Evolutionary conservation across 352 stramenopile genomes (phyloP), one percentile per base, ranked within the genome.

Genomic region (Phytophthora capsici): DNA sequence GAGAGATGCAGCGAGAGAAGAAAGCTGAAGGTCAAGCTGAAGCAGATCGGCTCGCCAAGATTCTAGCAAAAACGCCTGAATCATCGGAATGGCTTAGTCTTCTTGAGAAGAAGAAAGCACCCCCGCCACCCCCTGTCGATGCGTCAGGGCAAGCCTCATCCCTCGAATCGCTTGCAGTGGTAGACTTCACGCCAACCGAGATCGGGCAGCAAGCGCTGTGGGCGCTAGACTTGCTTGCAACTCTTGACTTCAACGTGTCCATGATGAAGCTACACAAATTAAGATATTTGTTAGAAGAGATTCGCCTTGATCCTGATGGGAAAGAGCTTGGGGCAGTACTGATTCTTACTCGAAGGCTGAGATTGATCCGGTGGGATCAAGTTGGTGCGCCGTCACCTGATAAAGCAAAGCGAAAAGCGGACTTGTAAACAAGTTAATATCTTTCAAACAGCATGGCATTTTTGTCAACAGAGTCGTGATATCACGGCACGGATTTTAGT

Each of bases 251-350:
- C 54, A 92, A 92, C 62, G 74, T 89, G 6, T 79, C 73, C 30
- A 72, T 81, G 66, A 92, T 92, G 81, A 92, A 92, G 68, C 65
- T 80, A 25, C 77, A 88, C 49, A 74, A 71, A 25, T 70, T 92
- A 49, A 92, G 89, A 73, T 92, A 89, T 49, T 55, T 92, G 37
- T 73, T 92, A 41, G 73, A 86, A 53, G 84, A 92, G 54, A 88
- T 92, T 49, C 78, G 75, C 8, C 63, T 88, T 41, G 84, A 91
- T 56, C 82, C 80, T 20, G 78, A 89, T 8, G 69, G 66, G 7
- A 71, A 84, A 36, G 80, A 82, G 38, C 69, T 91, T 17, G 80
- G 84, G 3, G 69, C 64, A 19, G 71, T 71, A 12, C 63, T 92
- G 17, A 88, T 92, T 43, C 73, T 92, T 44, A 90, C 84, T 41